Percentiles rank a stretch among this genome's conserved stretches.
Evolutionary conservation across 164 flowering plant genomes (phyloP).

Genomic region (Dillenia turbinata): DNA sequence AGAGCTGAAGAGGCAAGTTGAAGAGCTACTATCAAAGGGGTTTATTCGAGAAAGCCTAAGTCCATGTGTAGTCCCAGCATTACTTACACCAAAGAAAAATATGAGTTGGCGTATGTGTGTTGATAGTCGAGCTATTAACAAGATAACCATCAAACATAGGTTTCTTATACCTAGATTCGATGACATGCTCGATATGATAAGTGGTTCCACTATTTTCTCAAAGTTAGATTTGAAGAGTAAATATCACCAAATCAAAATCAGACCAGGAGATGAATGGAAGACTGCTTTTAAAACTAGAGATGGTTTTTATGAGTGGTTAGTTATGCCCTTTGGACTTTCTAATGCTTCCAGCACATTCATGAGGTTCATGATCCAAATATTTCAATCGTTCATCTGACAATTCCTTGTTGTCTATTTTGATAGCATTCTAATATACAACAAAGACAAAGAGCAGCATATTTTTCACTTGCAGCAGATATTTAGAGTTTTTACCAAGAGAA

Average conservation of each 20-base stretch:
- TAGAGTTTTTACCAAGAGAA: not conserved
- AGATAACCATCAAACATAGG: conserved; percentile 1
- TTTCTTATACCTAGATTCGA: not conserved
- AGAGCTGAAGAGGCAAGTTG: not conserved
- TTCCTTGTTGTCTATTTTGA: not conserved
- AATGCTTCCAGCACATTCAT: too few species aligned
- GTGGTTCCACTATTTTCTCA: not conserved
- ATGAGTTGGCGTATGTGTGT: not conserved
- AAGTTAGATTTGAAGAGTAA: not conserved
- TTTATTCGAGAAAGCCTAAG: conserved; percentile 2
- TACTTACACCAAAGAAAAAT: not conserved
- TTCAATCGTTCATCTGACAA: not conserved
- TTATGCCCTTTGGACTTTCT: not conserved
- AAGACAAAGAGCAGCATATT: not conserved
- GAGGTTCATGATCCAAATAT: not conserved
- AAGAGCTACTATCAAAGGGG: not conserved
- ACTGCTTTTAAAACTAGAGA: too few species aligned
- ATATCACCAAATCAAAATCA: not conserved
- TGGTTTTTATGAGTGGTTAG: too few species aligned
- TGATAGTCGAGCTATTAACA: conserved; percentile 1
- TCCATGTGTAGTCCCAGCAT: not conserved
- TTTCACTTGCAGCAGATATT: not conserved
- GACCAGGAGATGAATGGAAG: not conserved
- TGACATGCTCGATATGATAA: not conserved
- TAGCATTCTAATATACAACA: not conserved